phyloP scores from a whole-genome alignment of 2,329 filamentous ascomycete genomes.

The Leptographium flavum region DNA sequence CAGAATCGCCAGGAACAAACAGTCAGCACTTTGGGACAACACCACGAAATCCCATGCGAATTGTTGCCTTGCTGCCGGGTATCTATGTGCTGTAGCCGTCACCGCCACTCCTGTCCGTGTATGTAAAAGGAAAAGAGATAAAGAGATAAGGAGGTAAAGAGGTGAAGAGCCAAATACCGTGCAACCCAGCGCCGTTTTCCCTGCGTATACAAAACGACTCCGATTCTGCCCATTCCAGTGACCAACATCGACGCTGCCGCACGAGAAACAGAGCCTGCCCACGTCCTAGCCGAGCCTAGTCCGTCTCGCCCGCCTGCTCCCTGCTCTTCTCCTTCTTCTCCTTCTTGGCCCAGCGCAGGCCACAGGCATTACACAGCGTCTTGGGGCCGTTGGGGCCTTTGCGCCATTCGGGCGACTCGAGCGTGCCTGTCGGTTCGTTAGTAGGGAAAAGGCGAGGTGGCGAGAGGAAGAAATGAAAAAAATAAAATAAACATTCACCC shows the following conservation, averaged over 20 bases:
- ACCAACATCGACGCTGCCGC: no score
- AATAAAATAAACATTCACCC: constrained; percentile 17
- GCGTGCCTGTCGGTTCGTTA: constrained; percentile 39
- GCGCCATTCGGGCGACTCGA: constrained; percentile 91
- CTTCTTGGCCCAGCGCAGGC: constrained; percentile 62
- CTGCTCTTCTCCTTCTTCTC: constrained; percentile 51
- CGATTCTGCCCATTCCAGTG: neutral
- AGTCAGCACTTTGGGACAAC: no score
- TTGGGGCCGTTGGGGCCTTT: constrained; percentile 89
- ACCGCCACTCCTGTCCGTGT: neutral
- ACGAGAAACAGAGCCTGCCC: neutral
- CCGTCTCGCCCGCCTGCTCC: constrained; percentile 10
- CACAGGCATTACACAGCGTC: constrained; percentile 90
- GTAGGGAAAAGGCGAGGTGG: neutral
- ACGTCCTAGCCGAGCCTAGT: no score
- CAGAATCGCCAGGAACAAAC: no score
- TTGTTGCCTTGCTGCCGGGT: neutral
- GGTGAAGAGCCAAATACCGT: no score
- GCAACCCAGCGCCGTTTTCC: neutral
- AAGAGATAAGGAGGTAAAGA: no score
- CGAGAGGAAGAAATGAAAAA: neutral
- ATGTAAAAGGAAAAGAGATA: neutral
- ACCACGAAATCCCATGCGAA: neutral
- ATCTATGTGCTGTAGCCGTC: neutral
- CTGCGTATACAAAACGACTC: neutral